Conservation (phyloP, 2,329 filamentous ascomycete genomes). For the Phialocephala sp. region DNA sequence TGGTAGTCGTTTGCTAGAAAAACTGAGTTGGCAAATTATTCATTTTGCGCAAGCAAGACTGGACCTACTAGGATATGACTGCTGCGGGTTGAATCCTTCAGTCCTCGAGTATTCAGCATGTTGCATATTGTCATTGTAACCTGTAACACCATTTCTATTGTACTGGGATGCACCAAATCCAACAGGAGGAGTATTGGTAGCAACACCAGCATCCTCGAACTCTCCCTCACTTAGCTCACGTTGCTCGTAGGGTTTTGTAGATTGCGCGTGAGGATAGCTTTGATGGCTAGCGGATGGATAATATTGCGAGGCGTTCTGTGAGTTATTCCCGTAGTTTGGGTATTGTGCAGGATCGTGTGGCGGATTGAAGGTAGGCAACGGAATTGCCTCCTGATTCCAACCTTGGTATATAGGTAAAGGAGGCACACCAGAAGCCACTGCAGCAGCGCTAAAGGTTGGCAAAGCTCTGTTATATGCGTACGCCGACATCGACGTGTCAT, state of each 20-base stretch:
- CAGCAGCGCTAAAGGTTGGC: conserved; percentile 36
- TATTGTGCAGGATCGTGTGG: conserved; percentile 29
- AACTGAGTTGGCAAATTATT: conserved; percentile 9
- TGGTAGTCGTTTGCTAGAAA: conserved; percentile 33
- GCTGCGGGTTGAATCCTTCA: conserved; percentile 31
- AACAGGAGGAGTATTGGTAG: conserved; percentile 22
- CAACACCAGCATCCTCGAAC: conserved; percentile 53
- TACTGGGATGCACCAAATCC: conserved; percentile 32
- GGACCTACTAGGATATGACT: conserved; percentile 32
- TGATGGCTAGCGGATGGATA: conserved; percentile 31
- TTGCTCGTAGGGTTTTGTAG: conserved; percentile 59
- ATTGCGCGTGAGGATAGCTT: conserved; percentile 32
- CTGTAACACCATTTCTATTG: conserved; percentile 41
- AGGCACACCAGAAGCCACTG: conserved; percentile 37
- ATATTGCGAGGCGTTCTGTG: conserved; percentile 30
- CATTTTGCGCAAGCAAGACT: background rate
- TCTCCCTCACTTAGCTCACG: conserved; percentile 78
- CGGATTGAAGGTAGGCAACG: conserved; percentile 35
- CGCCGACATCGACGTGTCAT: conserved; percentile 35
- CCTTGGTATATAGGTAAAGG: conserved; percentile 41
- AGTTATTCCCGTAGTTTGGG: conserved; percentile 26
- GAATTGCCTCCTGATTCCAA: conserved; percentile 40
- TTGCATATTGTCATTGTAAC: conserved; percentile 35
- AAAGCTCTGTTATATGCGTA: conserved; percentile 40
- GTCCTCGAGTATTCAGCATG: conserved; percentile 32